These are phyloP conservation scores for Lepidium didymum DNA, from an alignment of 345 rosid genomes.

Conservation along the genomic window DNA sequence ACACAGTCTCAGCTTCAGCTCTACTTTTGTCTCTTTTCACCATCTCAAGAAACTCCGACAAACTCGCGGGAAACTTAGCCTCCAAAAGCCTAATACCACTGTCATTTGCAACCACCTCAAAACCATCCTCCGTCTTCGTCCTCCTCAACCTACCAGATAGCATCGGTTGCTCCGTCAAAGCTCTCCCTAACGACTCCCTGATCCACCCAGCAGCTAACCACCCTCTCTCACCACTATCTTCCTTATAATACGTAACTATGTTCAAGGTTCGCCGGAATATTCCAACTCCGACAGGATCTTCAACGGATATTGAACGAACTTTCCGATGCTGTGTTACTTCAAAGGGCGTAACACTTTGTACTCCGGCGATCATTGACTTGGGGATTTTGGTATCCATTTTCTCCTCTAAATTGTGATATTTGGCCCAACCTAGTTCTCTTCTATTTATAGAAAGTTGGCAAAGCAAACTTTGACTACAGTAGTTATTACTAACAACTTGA, in stretches of 20 bases:
- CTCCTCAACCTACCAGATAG: conserved; percentile 52
- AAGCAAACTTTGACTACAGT: neutral
- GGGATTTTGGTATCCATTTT: conserved; percentile 26
- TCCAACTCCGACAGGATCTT: conserved; percentile 29
- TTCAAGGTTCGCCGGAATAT: conserved; percentile 43
- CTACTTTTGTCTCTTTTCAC: conserved; percentile 29
- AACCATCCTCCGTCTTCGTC: conserved; percentile 21
- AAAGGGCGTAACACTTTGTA: conserved; percentile 47
- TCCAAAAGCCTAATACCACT: conserved; percentile 63
- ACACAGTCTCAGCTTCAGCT: conserved; percentile 49
- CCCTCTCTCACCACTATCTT: conserved; percentile 43
- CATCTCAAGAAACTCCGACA: conserved; percentile 48
- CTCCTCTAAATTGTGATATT: neutral
- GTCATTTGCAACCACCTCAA: conserved; percentile 72
- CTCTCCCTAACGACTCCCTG: conserved; percentile 60
- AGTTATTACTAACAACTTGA: neutral
- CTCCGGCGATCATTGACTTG: conserved; percentile 36
- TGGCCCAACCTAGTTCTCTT: neutral
- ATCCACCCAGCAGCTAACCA: conserved; percentile 68
- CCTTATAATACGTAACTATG: conserved; percentile 42
- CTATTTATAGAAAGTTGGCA: neutral
- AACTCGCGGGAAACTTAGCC: conserved; percentile 34
- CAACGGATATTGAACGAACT: conserved; percentile 30
- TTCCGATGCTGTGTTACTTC: conserved; percentile 45
- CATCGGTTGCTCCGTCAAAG: conserved; percentile 49